Conservation (phyloP, 768 basidiomycete genomes). For the Kondoa subrosea region DNA sequence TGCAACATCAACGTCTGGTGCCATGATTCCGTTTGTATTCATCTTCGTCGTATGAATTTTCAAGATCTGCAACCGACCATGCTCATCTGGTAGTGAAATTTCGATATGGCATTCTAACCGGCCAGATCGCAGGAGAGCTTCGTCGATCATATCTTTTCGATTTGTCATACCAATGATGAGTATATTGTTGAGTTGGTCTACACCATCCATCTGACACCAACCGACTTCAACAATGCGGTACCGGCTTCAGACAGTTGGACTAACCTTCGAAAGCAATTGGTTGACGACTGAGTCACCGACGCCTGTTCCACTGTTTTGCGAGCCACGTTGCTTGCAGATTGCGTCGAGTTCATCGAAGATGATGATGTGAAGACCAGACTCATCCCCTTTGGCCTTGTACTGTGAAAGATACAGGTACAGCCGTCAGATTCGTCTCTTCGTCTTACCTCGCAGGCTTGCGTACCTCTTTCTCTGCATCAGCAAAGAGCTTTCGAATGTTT, state of each 20-base stretch:
- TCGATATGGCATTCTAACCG: slow-evolving; percentile 99
- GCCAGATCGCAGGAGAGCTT: slow-evolving; percentile 87
- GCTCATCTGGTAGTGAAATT: slow-evolving; percentile 87
- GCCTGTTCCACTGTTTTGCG: slow-evolving; percentile 74
- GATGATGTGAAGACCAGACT: slow-evolving; percentile 94
- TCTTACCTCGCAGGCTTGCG: slow-evolving; percentile 19
- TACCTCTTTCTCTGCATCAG: slow-evolving; percentile 95
- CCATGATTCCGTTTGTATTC: slow-evolving; percentile 81
- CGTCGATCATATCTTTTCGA: slow-evolving; percentile 94
- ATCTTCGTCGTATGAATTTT: slow-evolving; percentile 90
- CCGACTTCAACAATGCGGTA: background rate
- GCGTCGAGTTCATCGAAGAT: slow-evolving; percentile 99
- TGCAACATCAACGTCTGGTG: slow-evolving; percentile 56
- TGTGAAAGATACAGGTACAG: slow-evolving; percentile 29
- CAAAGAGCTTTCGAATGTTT: slow-evolving; percentile 91
- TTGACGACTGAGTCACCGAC: slow-evolving; percentile 99
- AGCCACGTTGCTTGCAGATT: slow-evolving; percentile 95
- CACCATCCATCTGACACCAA: slow-evolving; percentile 80
- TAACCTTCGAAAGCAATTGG: slow-evolving; percentile 85
- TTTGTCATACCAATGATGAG: slow-evolving; percentile 99
- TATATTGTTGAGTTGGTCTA: slow-evolving; percentile 95
- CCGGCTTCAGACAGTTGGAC: slow-evolving; percentile 15
- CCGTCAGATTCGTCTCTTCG: background rate
- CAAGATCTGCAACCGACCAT: slow-evolving; percentile 81
- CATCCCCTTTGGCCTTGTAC: slow-evolving; percentile 96